These are phyloP conservation scores for Sugiyamaella sp. DNA, from an alignment of 1,139 yeast species.

Conservation along the genomic window DNA sequence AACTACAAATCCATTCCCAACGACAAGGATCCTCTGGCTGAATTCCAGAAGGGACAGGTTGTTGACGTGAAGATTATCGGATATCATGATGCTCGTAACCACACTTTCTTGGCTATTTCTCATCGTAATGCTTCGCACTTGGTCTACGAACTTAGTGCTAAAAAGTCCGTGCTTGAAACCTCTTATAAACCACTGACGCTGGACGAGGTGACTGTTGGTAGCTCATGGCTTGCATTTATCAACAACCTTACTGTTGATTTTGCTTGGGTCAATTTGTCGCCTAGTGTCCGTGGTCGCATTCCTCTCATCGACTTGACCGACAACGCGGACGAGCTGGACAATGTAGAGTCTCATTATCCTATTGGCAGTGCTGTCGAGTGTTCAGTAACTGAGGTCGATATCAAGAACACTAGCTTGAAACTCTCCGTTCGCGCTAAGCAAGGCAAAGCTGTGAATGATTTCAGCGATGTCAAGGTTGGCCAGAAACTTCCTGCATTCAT, in stretches of 20 bases:
- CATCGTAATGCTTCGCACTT: constrained; percentile 59
- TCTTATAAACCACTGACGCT: constrained; percentile 43
- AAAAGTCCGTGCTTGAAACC: constrained; percentile 45
- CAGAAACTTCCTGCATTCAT: constrained; percentile 65
- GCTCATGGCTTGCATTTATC: constrained; percentile 53
- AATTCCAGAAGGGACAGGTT: constrained; percentile 60
- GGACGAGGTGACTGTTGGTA: constrained; percentile 49
- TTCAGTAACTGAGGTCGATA: constrained; percentile 57
- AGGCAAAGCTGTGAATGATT: constrained; percentile 40
- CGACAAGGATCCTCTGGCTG: constrained; percentile 58
- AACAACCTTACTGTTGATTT: constrained; percentile 56
- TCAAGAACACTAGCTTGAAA: constrained; percentile 53
- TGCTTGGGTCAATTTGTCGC: constrained; percentile 72
- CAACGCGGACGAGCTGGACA: constrained; percentile 52
- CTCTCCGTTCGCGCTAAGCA: constrained; percentile 51
- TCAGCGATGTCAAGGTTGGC: constrained; percentile 62
- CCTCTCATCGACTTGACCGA: constrained; percentile 67
- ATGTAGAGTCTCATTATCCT: constrained; percentile 61
- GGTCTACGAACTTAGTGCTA: constrained; percentile 67
- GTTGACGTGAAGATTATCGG: constrained; percentile 74
- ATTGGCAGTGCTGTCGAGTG: constrained; percentile 71
- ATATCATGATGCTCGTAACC: constrained; percentile 69
- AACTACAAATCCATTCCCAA: constrained; percentile 59
- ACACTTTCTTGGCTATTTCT: constrained; percentile 68
- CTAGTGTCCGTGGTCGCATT: constrained; percentile 67